A percentile compares a stretch with the other conserved stretches of the same genome.
Conservation (phyloP, 805 yeast genomes). For the Sungouiella thailandica region DNA sequence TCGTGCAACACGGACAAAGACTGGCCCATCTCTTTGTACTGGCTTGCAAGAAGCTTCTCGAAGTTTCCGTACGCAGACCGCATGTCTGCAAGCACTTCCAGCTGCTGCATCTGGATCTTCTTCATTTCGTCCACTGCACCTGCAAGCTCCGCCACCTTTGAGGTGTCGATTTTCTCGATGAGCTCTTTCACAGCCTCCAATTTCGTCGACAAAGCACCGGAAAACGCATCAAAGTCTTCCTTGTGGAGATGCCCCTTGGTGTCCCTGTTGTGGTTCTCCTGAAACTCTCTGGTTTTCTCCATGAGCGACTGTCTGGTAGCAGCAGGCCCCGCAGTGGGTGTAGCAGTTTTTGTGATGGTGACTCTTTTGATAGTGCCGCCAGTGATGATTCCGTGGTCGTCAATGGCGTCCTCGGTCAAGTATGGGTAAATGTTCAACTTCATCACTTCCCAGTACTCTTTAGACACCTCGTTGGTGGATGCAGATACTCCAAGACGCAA, state of each 20-base stretch:
- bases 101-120: slow-evolving; percentile 15
- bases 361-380: slow-evolving; percentile 38
- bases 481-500: slow-evolving; percentile 55
- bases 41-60: slow-evolving; percentile 23
- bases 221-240: slow-evolving; percentile 3
- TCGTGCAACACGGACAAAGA: slow-evolving; percentile 30
- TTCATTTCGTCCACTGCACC: slow-evolving; percentile 15
- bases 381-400: slow-evolving; percentile 49
- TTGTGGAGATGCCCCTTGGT: slow-evolving; percentile 16
- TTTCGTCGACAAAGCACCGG: slow-evolving; percentile 7
- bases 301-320: slow-evolving; percentile 31
- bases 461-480: slow-evolving; percentile 21
- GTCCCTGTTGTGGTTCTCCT: slow-evolving; percentile 21
- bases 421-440: slow-evolving; percentile 51
- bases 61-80: slow-evolving; percentile 19
- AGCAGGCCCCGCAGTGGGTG: slow-evolving; percentile 14
- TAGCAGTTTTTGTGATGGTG: slow-evolving; percentile 7
- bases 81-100: slow-evolving; percentile 14
- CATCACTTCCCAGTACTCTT: slow-evolving; percentile 62
- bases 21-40: slow-evolving; percentile 27
- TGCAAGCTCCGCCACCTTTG: slow-evolving; percentile 7
- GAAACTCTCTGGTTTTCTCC: slow-evolving; percentile 27
- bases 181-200: slow-evolving; percentile 7
- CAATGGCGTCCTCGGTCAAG: slow-evolving; percentile 50
- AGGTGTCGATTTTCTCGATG: slow-evolving; percentile 7